phyloP scores from a whole-genome alignment of 2,329 filamentous ascomycete genomes.

The Bipolaris cookei region DNA sequence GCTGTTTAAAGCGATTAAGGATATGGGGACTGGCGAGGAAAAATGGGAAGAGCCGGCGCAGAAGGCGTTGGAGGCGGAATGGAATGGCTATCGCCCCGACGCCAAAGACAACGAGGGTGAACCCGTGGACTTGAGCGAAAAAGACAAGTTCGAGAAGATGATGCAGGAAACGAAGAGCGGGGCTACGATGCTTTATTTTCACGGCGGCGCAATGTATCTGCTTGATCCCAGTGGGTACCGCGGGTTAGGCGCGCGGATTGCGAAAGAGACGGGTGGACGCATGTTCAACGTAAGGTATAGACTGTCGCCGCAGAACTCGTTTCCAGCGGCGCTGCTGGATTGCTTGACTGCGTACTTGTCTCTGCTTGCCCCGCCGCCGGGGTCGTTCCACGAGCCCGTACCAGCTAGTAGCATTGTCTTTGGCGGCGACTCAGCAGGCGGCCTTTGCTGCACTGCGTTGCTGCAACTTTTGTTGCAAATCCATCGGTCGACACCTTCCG shows the following conservation, averaged over 20 bases:
- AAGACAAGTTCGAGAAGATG: constrained; percentile 68
- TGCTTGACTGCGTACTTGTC: constrained; percentile 74
- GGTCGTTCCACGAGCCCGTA: constrained; percentile 70
- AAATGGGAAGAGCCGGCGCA: constrained; percentile 57
- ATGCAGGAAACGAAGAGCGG: constrained; percentile 70
- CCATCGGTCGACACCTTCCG: constrained; percentile 51
- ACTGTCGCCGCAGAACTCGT: constrained; percentile 75
- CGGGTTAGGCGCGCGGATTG: constrained; percentile 63
- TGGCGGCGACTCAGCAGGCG: constrained; percentile 77
- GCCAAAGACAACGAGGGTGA: constrained; percentile 59
- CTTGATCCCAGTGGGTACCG: constrained; percentile 74
- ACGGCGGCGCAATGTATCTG: constrained; percentile 77
- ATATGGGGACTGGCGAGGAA: constrained; percentile 53
- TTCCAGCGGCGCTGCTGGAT: constrained; percentile 76
- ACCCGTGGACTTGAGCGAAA: constrained; percentile 63
- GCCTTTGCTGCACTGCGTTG: constrained; percentile 70
- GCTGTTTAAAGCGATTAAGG: constrained; percentile 64
- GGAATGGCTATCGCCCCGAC: constrained; percentile 71
- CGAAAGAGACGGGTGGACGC: constrained; percentile 69
- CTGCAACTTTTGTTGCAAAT: constrained; percentile 73
- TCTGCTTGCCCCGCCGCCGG: constrained; percentile 73
- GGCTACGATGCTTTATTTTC: constrained; percentile 73
- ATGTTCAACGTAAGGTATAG: constrained; percentile 77
- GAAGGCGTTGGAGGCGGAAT: constrained; percentile 70
- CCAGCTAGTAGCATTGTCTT: constrained; percentile 71